Conservation (phyloP, 306 rosid genomes). For the Dalbergia cochinchinensis region DNA sequence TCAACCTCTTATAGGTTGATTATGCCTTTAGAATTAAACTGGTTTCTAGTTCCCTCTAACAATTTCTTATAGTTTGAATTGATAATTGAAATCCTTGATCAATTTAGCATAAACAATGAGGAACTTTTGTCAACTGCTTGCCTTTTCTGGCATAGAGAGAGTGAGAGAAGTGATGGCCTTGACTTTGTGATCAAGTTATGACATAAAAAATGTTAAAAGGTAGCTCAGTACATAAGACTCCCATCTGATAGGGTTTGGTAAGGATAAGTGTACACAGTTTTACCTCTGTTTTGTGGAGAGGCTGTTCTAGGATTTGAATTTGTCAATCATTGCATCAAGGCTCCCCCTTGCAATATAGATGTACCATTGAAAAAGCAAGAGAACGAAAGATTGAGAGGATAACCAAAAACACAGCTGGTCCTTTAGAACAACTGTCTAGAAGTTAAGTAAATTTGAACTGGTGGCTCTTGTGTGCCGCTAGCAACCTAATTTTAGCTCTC, state of each 20-base stretch:
- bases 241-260: too few species aligned
- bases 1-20: conserved; percentile 22
- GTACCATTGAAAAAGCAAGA: conserved; percentile 20
- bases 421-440: neutral
- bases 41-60: neutral
- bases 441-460: neutral
- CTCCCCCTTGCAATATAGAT: neutral
- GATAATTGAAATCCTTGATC: neutral
- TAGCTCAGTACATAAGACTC: too few species aligned
- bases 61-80: neutral
- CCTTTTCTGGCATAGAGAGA: neutral
- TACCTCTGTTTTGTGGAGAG: too few species aligned
- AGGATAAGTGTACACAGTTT: too few species aligned
- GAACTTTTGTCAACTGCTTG: conserved; percentile 17
- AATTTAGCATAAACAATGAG: conserved; percentile 1
- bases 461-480: conserved; percentile 3
- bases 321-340: too few species aligned
- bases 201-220: neutral
- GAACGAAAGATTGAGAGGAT: conserved; percentile 15
- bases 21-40: neutral
- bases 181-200: conserved; percentile 35
- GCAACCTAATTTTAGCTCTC: conserved; percentile 8
- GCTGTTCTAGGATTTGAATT: too few species aligned
- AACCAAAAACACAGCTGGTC: neutral
- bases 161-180: neutral